A percentile compares a stretch with the other conserved stretches of the same genome.
Conservation (phyloP, 2,329 filamentous ascomycete genomes). For the Talaromyces sp. region DNA sequence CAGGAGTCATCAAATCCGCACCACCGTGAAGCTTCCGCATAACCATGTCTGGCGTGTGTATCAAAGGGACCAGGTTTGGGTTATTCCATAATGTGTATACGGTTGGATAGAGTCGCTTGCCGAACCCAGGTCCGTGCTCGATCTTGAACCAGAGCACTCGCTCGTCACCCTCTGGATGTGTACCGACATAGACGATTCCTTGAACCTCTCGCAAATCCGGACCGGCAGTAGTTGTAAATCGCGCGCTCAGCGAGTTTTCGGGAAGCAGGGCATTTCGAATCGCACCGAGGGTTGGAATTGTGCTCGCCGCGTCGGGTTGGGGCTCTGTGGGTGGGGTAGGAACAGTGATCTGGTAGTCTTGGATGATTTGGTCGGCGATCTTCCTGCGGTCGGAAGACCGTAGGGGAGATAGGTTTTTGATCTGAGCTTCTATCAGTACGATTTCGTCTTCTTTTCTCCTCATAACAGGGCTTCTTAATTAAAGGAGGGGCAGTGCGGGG, state of each 20-base stretch:
- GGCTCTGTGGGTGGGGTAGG: constrained; percentile 38
- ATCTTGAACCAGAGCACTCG: constrained; percentile 67
- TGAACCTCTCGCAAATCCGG: constrained; percentile 63
- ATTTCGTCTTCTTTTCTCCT: not conserved
- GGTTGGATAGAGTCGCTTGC: constrained; percentile 48
- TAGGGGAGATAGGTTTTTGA: constrained; percentile 68
- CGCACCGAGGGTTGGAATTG: constrained; percentile 51
- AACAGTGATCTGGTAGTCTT: constrained; percentile 59
- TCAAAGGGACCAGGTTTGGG: constrained; percentile 61
- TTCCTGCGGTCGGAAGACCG: constrained; percentile 69
- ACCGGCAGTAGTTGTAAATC: constrained; percentile 67
- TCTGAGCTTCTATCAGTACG: constrained; percentile 41
- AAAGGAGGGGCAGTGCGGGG: constrained; percentile 31
- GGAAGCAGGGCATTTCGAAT: constrained; percentile 64
- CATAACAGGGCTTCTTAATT: not conserved
- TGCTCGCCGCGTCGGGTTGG: constrained; percentile 32
- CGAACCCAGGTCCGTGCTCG: constrained; percentile 53
- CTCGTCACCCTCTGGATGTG: constrained; percentile 59
- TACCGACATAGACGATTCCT: constrained; percentile 67
- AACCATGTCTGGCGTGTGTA: constrained; percentile 63
- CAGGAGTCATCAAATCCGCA: constrained; percentile 71
- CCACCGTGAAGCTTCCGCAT: constrained; percentile 66
- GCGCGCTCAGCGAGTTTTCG: constrained; percentile 63
- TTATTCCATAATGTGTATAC: constrained; percentile 71
- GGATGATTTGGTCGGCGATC: constrained; percentile 68